Evolutionary conservation across 2,329 filamentous ascomycete genomes (phyloP), one percentile per base, ranked within the genome.

Genomic region (Bipolaris sorokiniana): DNA sequence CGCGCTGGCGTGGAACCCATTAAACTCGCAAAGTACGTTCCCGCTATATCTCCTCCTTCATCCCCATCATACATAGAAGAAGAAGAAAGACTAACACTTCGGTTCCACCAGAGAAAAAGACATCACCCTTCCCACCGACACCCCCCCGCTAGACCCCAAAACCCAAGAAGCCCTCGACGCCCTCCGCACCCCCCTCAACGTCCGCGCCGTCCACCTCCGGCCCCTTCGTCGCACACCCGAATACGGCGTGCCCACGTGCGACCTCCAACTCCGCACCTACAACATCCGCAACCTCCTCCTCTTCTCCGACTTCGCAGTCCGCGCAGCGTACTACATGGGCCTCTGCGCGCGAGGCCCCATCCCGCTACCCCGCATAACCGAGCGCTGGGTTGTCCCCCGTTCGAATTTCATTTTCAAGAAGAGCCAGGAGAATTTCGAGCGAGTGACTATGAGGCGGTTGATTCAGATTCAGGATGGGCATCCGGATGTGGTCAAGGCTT

Each of bases 361-460:
- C 5, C 92, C 94, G 10, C 82, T 99, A 16, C 95, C 95, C 1
- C 87, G 89, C 56, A 92, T 94, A 63, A 90, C 86, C 15, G 91
- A 99, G 81, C 87, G 93, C 69, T 99, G 95, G 95, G 98, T 95
- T 0, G 92, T 98, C 1, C 92, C 92, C 9, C 86, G 87, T 70
- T 87, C 87, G 71, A 90, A 91, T 76, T 99, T 99, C 81, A 91
- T 97, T 65, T 91, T 92, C 82, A 99, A 98, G 81, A 99, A 99
- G 80, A 89, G 87, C 36, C 93, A 99, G 78, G 95, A 99, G 80
- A 99, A 99, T 78, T 99, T 96, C 72, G 94, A 98, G 81, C 85
- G 95, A 52, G 88, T 95, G 59, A 99, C 95, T 1, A 78, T 93
- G 69, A 86, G 93, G 52, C 83, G 95, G 13, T 77, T 97, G 69